Percentiles rank a stretch among this genome's conserved stretches.
phyloP scores from a whole-genome alignment of 768 basidiomycete genomes.

The Tricholomella constricta region DNA sequence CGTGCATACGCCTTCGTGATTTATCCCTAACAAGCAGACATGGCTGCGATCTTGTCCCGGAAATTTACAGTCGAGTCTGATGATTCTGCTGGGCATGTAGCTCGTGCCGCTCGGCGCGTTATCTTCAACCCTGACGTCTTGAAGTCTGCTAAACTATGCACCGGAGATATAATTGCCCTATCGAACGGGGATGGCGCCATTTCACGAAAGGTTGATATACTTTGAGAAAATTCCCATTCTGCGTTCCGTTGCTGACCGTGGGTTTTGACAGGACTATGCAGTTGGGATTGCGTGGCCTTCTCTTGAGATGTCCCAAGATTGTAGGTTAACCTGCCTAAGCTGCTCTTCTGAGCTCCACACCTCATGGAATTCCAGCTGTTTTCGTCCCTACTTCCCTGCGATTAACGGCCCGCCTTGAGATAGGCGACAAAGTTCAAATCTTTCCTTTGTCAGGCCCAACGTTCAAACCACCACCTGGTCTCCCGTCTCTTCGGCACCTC shows the following conservation, averaged over 20 bases:
- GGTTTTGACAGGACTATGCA: conserved; percentile 52
- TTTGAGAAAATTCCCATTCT: conserved; percentile 1
- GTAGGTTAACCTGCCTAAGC: conserved; percentile 42
- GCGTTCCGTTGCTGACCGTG: conserved; percentile 13
- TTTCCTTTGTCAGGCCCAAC: conserved; percentile 45
- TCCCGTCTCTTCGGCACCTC: conserved; percentile 52
- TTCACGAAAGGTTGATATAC: conserved; percentile 26
- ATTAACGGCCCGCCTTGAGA: conserved; percentile 59
- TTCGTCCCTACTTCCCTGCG: conserved; percentile 56
- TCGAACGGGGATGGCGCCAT: conserved; percentile 36
- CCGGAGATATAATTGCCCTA: conserved; percentile 71
- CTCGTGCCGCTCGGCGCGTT: conserved; percentile 64
- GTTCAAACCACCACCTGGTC: conserved; percentile 39
- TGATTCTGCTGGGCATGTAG: conserved; percentile 34
- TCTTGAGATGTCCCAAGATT: conserved; percentile 54
- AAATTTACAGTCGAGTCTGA: conserved; percentile 43
- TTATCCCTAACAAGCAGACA: not conserved
- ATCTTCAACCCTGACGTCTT: conserved; percentile 62
- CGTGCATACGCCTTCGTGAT: not conserved
- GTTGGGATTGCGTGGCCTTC: conserved; percentile 82
- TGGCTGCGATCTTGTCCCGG: conserved; percentile 32
- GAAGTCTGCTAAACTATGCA: conserved; percentile 60
- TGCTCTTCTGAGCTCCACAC: conserved; percentile 11
- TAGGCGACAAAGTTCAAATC: conserved; percentile 50
- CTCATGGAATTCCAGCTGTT: conserved; percentile 44